Conservation (phyloP, 345 rosid species). For the Dipteronia sinensis region DNA sequence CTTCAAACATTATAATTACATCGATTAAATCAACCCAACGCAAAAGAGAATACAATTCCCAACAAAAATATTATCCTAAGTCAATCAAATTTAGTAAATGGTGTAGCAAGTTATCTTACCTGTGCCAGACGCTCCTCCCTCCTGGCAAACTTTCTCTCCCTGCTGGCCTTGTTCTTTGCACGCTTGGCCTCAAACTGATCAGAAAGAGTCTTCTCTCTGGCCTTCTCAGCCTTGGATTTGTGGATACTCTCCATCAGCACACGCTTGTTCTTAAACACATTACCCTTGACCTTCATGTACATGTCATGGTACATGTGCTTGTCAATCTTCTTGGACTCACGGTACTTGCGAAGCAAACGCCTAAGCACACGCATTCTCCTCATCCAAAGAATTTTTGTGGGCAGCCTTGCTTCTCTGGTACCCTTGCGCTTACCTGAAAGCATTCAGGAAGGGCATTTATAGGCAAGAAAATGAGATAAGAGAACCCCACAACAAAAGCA, state of each 20-base stretch:
- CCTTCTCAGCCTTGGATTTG: conserved; percentile 75
- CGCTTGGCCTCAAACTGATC: conserved; percentile 80
- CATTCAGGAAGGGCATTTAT: not conserved
- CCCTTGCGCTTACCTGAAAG: conserved; percentile 74
- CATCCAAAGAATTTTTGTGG: conserved; percentile 79
- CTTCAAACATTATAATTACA: not conserved
- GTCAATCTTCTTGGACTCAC: conserved; percentile 79
- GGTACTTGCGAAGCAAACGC: conserved; percentile 57
- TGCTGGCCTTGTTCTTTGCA: conserved; percentile 74
- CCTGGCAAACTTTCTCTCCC: conserved; percentile 74
- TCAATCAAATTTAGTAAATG: not conserved
- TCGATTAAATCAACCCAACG: not conserved
- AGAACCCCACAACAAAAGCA: not conserved
- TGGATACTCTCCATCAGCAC: conserved; percentile 83
- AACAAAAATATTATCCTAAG: not conserved
- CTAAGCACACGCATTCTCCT: conserved; percentile 71
- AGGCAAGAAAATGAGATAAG: not conserved
- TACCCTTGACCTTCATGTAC: conserved; percentile 87
- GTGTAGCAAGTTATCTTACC: conserved; percentile 28
- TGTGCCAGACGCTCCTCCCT: conserved; percentile 72
- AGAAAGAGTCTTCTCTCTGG: conserved; percentile 69
- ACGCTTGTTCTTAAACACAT: conserved; percentile 75
- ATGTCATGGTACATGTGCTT: conserved; percentile 83
- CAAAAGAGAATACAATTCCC: not conserved
- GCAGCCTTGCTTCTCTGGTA: conserved; percentile 80